Evolutionary conservation across 352 stramenopile genomes (phyloP).

Genomic region (Saprolegnia parasitica): DNA sequence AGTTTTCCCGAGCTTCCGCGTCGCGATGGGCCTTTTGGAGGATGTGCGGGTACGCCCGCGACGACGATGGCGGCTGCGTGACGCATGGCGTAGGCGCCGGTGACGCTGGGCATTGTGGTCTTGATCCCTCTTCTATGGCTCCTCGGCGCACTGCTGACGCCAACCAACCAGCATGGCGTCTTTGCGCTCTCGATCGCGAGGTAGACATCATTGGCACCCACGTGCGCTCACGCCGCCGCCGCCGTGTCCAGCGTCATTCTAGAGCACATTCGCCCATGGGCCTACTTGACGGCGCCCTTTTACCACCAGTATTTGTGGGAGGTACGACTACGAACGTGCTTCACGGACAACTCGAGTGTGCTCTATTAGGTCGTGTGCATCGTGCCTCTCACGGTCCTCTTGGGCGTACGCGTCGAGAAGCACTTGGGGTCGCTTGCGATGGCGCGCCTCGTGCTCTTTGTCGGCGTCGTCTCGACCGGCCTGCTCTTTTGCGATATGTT

Average conservation of each 20-base stretch:
- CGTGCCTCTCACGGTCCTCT: constrained; percentile 54
- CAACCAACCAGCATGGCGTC: constrained; percentile 60
- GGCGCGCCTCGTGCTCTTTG: constrained; percentile 65
- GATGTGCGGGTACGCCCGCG: constrained; percentile 17
- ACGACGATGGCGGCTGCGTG: background rate
- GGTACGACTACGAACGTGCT: constrained; percentile 41
- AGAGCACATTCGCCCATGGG: constrained; percentile 79
- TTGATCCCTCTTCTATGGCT: constrained; percentile 63
- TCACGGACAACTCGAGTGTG: background rate
- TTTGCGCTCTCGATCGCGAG: constrained; percentile 74
- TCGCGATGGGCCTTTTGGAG: constrained; percentile 1
- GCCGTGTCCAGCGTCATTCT: constrained; percentile 58
- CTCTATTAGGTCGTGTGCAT: constrained; percentile 50
- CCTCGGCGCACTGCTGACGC: constrained; percentile 67
- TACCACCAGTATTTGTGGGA: constrained; percentile 77
- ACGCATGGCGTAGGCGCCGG: constrained; percentile 51
- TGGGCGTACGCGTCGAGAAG: constrained; percentile 75
- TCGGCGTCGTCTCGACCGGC: constrained; percentile 61
- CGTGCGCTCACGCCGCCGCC: background rate
- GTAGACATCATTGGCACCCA: constrained; percentile 31
- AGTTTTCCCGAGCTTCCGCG: background rate
- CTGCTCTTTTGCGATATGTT: constrained; percentile 79
- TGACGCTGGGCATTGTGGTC: constrained; percentile 58
- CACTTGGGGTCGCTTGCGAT: constrained; percentile 59
- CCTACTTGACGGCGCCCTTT: constrained; percentile 79